Evolutionary conservation across 768 basidiomycete species (phyloP).

Genomic region (Rhizopogon sp.): DNA sequence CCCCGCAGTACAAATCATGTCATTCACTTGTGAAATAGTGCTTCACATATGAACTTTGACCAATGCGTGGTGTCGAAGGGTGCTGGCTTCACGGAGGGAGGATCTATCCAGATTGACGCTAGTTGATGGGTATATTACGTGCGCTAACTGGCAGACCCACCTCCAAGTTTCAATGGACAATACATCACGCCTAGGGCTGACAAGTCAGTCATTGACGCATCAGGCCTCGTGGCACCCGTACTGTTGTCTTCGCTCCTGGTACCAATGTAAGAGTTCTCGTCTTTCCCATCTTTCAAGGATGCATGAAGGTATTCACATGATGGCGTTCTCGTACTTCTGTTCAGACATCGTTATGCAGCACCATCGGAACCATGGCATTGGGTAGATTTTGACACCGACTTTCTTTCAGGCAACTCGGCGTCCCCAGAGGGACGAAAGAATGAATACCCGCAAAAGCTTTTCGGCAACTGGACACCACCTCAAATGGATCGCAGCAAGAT

Average conservation of each 20-base stretch:
- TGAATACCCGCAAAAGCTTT: conserved; percentile 46
- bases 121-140: not conserved
- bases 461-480: conserved; percentile 49
- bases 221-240: not conserved
- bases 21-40: not conserved
- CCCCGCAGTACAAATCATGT: not conserved
- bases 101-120: not conserved
- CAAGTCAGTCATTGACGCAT: too few species aligned
- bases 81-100: not conserved
- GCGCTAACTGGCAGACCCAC: not conserved
- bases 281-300: not conserved
- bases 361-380: conserved; percentile 40
- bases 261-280: not conserved
- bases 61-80: not conserved
- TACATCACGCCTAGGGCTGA: too few species aligned
- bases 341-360: conserved; percentile 31
- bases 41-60: not conserved
- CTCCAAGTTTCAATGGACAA: not conserved
- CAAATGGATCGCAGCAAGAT: conserved; percentile 36
- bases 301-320: too few species aligned
- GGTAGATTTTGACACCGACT: conserved; percentile 29
- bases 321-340: not conserved
- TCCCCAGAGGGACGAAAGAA: not conserved
- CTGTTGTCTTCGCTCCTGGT: not conserved
- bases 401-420: not conserved